These are phyloP conservation scores for Clavispora carvajalis DNA, from an alignment of 805 yeast genomes.

Conservation along the genomic window DNA sequence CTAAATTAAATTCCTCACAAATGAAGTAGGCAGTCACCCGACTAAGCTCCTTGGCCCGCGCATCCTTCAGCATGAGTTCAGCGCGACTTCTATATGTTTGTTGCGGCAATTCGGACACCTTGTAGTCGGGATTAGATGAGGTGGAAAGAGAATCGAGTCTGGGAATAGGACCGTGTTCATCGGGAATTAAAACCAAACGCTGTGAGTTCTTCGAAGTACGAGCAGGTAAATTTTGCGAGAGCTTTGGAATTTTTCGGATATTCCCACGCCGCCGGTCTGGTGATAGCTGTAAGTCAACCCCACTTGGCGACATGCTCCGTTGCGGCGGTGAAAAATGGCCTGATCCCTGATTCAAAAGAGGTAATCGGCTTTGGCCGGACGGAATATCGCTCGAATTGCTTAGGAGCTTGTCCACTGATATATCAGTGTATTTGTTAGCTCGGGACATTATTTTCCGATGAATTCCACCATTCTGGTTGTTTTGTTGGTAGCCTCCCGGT, in stretches of 20 bases:
- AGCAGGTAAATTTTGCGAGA: conserved; percentile 53
- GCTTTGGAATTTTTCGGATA: conserved; percentile 47
- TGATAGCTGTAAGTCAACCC: conserved; percentile 6
- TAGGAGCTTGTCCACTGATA: conserved; percentile 74
- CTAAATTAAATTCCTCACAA: conserved; percentile 73
- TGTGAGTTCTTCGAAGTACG: conserved; percentile 85
- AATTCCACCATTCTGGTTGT: conserved; percentile 14
- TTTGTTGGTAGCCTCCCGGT: conserved; percentile 6
- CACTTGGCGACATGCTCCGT: conserved; percentile 13
- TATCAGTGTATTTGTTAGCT: conserved; percentile 58
- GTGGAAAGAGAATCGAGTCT: conserved; percentile 11
- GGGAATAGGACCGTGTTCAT: conserved; percentile 25
- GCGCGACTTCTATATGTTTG: conserved; percentile 44
- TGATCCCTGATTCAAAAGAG: conserved; percentile 18
- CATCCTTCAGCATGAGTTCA: conserved; percentile 55
- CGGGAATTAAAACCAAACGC: conserved; percentile 82
- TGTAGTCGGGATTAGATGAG: conserved; percentile 7
- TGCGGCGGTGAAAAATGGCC: conserved; percentile 12
- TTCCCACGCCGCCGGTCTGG: conserved; percentile 21
- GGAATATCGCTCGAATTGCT: conserved; percentile 85
- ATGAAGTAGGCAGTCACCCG: conserved; percentile 90
- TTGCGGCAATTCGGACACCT: conserved; percentile 15
- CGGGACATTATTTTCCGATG: conserved; percentile 10
- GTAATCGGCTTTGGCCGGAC: conserved; percentile 57
- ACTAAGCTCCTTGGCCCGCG: conserved; percentile 59